Percentiles rank a stretch among this genome's conserved stretches.
Conservation (phyloP, 2,329 filamentous ascomycete genomes). For the Arachnopeziza araneosa region DNA sequence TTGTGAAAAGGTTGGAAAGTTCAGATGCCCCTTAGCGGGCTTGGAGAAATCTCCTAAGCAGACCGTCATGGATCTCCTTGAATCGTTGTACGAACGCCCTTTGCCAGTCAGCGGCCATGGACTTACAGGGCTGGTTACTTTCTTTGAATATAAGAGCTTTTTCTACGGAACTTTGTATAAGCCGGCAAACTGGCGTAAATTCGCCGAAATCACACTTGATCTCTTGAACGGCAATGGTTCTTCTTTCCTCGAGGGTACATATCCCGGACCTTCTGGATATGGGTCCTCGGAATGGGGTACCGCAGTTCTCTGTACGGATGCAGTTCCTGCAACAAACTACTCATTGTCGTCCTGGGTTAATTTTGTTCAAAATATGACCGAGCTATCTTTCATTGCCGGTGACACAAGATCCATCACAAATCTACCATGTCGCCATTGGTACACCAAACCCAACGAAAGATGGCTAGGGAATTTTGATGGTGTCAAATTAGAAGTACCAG, state of each 20-base stretch:
- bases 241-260: not conserved
- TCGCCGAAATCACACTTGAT: not conserved
- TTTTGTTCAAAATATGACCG: not conserved
- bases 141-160: not conserved
- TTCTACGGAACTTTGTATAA: not conserved
- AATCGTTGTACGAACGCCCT: not conserved
- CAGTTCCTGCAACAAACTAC: not conserved
- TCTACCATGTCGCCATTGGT: not conserved
- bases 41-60: not conserved
- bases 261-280: not conserved
- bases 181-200: not conserved
- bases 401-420: not conserved
- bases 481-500: not conserved
- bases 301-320: not conserved
- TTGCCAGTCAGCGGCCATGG: not conserved
- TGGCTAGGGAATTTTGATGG: not conserved
- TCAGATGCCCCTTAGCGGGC: not conserved
- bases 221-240: not conserved
- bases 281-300: not conserved
- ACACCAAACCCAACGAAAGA: not conserved
- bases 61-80: not conserved
- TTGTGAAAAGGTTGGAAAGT: not conserved
- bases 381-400: not conserved
- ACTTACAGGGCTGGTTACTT: not conserved
- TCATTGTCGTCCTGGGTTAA: not conserved